Evolutionary conservation across 2,329 filamentous ascomycete genomes (phyloP).

Genomic region (Calonectria pseudoturangicola): DNA sequence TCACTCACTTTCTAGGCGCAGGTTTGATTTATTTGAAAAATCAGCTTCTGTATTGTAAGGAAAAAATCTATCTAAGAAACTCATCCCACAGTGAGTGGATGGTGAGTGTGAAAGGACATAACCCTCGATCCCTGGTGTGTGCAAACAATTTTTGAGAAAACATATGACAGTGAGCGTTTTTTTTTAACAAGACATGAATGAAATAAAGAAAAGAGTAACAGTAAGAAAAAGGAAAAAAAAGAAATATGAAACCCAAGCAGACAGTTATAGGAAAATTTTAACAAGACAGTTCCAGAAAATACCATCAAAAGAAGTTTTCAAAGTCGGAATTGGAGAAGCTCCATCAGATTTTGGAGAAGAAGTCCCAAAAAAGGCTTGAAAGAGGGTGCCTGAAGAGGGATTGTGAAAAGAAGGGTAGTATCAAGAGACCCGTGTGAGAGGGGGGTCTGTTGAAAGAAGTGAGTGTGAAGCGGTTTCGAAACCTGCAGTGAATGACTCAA

Average conservation of each 20-base stretch:
- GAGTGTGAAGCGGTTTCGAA: constrained; percentile 10
- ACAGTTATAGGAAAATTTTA: too few relatives aligned
- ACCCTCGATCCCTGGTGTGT: background rate
- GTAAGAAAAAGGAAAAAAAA: background rate
- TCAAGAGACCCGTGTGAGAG: background rate
- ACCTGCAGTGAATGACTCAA: constrained; percentile 6
- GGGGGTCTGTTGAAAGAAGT: background rate
- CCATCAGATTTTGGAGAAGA: background rate
- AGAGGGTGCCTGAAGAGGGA: background rate
- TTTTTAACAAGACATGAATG: background rate
- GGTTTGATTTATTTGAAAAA: background rate
- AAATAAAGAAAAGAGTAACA: background rate
- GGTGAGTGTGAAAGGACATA: background rate
- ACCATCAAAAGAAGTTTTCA: background rate
- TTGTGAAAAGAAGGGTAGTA: background rate
- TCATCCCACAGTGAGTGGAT: background rate
- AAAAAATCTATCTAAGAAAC: constrained; percentile 1
- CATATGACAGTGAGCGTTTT: background rate
- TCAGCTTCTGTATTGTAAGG: constrained; percentile 17
- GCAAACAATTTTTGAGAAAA: constrained; percentile 1
- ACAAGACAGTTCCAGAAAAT: background rate
- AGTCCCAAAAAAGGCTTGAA: background rate
- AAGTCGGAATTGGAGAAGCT: background rate
- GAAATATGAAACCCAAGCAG: background rate
- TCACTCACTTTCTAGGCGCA: background rate